These are phyloP conservation scores for button mushroom (Agaricus bisporus) DNA, from an alignment of 768 basidiomycete genomes.

Conservation along the genomic window DNA sequence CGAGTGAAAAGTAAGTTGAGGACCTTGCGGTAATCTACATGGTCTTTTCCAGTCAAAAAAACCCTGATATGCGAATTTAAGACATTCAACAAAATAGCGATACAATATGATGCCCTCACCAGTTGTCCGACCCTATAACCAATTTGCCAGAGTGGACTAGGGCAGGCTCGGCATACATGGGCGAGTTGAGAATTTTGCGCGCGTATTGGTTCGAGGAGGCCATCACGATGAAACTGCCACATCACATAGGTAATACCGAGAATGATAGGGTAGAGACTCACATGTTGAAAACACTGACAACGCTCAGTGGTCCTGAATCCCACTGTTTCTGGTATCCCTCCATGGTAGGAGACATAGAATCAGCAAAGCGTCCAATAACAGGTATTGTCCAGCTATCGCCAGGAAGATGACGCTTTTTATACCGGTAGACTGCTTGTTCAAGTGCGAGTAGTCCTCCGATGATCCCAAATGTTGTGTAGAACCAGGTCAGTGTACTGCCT, in stretches of 20 bases:
- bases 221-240: conserved; percentile 92
- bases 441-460: conserved; percentile 71
- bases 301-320: conserved; percentile 84
- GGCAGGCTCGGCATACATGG: conserved; percentile 87
- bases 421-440: conserved; percentile 85
- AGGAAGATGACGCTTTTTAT: conserved; percentile 84
- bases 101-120: conserved; percentile 35
- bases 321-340: conserved; percentile 91
- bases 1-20: conserved; percentile 92
- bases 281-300: conserved; percentile 98
- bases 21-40: conserved; percentile 90
- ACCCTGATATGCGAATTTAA: conserved; percentile 54
- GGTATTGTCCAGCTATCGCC: conserved; percentile 93
- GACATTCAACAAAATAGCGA: not conserved
- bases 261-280: conserved; percentile 27
- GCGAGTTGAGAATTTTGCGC: conserved; percentile 95
- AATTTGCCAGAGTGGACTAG: conserved; percentile 89
- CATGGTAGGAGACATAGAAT: conserved; percentile 87
- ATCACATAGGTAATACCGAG: not conserved
- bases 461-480: conserved; percentile 65
- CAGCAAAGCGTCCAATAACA: conserved; percentile 94
- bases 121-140: conserved; percentile 81
- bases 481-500: conserved; percentile 39
- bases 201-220: conserved; percentile 90
- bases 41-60: conserved; percentile 91